Base-by-base conservation (phyloP, 441 rosid species). In the Manihot esculenta region DNA sequence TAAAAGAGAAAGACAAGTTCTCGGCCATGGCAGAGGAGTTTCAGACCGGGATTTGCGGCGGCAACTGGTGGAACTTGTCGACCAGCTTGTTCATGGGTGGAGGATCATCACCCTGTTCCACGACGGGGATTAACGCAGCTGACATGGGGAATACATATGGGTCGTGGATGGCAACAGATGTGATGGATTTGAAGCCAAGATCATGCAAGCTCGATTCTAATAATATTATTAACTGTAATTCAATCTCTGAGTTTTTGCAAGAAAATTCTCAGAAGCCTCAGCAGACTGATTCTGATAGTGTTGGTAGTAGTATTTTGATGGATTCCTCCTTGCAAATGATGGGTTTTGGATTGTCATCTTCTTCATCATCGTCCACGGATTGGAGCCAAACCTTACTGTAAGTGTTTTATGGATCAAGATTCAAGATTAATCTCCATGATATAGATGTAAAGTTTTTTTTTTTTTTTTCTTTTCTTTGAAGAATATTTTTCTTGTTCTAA, bases 1-100 rank as follows among this genome's bases (percentile, higher is more conserved):
- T 30, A 24, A 64, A 59, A 18, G 7, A 24, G 61, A 33, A 21
- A 6, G 41, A 35, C 41, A 35, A n/a, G n/a, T n/a, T n/a, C n/a
- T n/a, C n/a, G n/a, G 73, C 54, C 62, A 92, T 90, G 98, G 89
- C 85, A 10, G 96, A 87, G 76, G 93, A 93, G 54, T 91, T 89
- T 81, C 88, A 82, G 63, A 78, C 81, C 17, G 86, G 86, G 62
- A 77, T 87, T 75, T 86, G 83, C 61, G 85, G 87, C 54, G 89
- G 82, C 9, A 84, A 82, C 71, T 91, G 96, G 97, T 86, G 96
- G 97, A 71, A 83, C 69, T 64, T 85, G 15, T 48, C 85, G 24
- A 84, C 77, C 65, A 73, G 63, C 15, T 35, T 68, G 62, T 83
- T 86, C 74, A 53, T 79, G 1, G 81, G 85, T 15, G 81, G 83